Base-by-base conservation (phyloP, 2,329 filamentous ascomycete species). In the Setomelanomma holmii region DNA sequence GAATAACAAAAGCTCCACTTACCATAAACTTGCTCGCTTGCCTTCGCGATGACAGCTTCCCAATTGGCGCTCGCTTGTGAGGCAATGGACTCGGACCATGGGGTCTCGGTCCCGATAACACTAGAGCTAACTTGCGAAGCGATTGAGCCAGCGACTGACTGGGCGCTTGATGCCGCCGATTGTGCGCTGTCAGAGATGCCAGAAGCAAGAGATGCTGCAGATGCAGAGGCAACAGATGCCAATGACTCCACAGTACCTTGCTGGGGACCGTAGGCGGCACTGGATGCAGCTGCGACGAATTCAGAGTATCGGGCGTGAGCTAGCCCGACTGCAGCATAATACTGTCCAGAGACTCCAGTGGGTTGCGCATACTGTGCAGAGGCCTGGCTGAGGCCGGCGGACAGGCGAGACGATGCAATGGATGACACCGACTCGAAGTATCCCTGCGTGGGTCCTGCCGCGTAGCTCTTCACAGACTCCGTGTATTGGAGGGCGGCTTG, bases 251-350 rank as follows among this genome's bases (percentile, higher is more conserved):
- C 41, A 3, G 63, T 68, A 7, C 69, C 69, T 50, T 73, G 70
- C 22, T 72, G 57, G 33, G 78, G 74, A 45, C 82, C 81, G 49
- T 85, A 87, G 35, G 91, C 79, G 17, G 87, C 89, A 30, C 83
- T 86, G 8, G 89, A 91, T 6, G 89, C 90, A 4, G 87, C 86
- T 11, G 81, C 81, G 2, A 95, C 60, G 66, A 95, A 93, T 43
- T 88, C 87, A 4, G 87, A 86, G 72, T 95, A 95, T 33, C 88
- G 85, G 38, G 87, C 90, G 65, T 96, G 89, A 1, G 91, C 91
- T 39, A 91, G 74, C 22, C 91, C 91, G 20, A 95, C 75, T 10
- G 88, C 90, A 58, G 91, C 88, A 63, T 91, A 93, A 73, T 93
- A 93, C 51, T 88, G 78, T 81, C 87, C 69, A 80, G 85, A 69